phyloP scores from a whole-genome alignment of 164 flowering plant genomes.

The Aristolochia contorta region DNA sequence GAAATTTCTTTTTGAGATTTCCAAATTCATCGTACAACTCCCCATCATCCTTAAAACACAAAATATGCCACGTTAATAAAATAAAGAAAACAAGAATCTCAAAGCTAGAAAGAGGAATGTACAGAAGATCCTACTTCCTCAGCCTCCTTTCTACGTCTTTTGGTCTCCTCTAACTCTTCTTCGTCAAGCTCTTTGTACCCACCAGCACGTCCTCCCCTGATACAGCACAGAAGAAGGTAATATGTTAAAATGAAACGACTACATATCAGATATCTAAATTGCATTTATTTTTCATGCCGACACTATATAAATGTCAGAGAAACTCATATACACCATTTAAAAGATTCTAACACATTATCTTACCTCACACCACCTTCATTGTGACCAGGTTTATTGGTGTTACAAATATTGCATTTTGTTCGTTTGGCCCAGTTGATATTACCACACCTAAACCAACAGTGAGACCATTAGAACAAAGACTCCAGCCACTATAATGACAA shows the following conservation, averaged over 20 bases:
- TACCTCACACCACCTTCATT: slow-evolving; percentile 98
- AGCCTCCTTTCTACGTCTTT: slow-evolving; percentile 75
- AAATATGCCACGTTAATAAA: neutral
- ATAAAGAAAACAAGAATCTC: neutral
- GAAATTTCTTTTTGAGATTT: slow-evolving; percentile 90
- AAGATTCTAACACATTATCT: neutral
- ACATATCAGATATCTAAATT: neutral
- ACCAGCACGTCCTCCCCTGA: slow-evolving; percentile 96
- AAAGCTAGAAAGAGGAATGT: no score
- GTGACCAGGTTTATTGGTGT: slow-evolving; percentile 94
- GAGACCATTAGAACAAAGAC: neutral
- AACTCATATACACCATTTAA: neutral
- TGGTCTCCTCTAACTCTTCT: slow-evolving; percentile 92
- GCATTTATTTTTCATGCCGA: neutral
- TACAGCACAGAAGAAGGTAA: neutral
- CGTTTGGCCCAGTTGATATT: slow-evolving; percentile 99
- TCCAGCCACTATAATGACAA: no score
- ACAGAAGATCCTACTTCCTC: slow-evolving; percentile 49
- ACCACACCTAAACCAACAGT: slow-evolving; percentile 60
- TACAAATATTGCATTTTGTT: slow-evolving; percentile 85
- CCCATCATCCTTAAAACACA: slow-evolving; percentile 68
- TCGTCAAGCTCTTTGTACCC: slow-evolving; percentile 99
- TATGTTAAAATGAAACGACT: no score
- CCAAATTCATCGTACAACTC: slow-evolving; percentile 99
- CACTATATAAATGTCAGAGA: neutral